These are phyloP conservation scores for Hypholoma fasciculare DNA, from an alignment of 768 basidiomycete species.

Conservation along the genomic window DNA sequence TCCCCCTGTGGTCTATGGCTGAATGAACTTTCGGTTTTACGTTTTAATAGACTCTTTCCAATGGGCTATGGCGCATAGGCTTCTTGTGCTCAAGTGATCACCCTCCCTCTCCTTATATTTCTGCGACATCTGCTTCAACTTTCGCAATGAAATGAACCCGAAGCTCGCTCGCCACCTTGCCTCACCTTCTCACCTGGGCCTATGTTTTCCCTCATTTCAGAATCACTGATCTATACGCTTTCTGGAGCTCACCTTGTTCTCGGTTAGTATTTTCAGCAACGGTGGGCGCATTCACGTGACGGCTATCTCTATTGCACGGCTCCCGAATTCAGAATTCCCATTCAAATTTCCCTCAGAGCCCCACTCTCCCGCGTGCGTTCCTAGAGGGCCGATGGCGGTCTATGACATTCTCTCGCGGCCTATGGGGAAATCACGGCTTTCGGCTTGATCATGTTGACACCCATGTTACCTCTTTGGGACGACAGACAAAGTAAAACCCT, in stretches of 20 bases:
- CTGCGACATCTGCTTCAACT: too few species aligned
- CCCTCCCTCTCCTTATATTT: too few species aligned
- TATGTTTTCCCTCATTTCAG: too few species aligned
- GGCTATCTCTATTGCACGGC: conserved; percentile 2
- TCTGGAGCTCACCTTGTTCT: conserved; percentile 17
- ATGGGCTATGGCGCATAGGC: too few species aligned
- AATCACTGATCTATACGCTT: conserved; percentile 8
- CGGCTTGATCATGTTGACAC: conserved; percentile 10
- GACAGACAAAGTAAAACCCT: conserved; percentile 31
- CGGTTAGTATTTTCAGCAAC: not conserved
- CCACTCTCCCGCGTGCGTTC: conserved; percentile 6
- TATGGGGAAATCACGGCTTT: conserved; percentile 5
- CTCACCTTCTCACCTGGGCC: too few species aligned
- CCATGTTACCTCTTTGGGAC: conserved; percentile 19
- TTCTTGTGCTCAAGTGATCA: too few species aligned
- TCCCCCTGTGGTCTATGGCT: too few species aligned
- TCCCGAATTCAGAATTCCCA: conserved; percentile 15
- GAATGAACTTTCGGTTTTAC: too few species aligned
- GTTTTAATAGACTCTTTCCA: too few species aligned
- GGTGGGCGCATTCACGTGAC: conserved; percentile 12
- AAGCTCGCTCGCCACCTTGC: too few species aligned
- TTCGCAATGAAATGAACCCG: too few species aligned
- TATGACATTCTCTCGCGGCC: conserved; percentile 13
- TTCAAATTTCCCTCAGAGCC: conserved; percentile 13
- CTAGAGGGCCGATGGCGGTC: not conserved